Base-by-base conservation (phyloP, 495 filamentous ascomycete genomes). In the Hypoxylon intermedium region DNA sequence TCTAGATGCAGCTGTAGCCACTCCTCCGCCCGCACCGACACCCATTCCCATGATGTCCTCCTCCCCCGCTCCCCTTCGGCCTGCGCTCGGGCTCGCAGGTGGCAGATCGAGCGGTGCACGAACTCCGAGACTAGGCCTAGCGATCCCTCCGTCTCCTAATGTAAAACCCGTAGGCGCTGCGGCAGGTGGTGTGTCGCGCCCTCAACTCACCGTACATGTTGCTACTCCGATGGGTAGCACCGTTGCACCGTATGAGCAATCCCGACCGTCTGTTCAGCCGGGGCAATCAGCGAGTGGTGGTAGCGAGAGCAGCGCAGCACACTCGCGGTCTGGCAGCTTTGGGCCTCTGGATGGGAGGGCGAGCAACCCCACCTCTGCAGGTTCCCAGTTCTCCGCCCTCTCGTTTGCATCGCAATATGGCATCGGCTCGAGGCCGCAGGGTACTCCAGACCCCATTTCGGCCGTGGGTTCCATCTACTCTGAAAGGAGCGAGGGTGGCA, bases 401-500 rank as follows among this genome's bases (percentile, higher is more conserved):
- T 88, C 89, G 6, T 92, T 93, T 68, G 86, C 87, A 30, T 88
- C 84, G 63, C 83, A 85, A 42, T 85, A 87, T 73, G 79, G 83
- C 19, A 78, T 81, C 42, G 81, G 79, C 9, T 75, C 78, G 44
- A 78, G 83, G 55, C 76, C 84, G 12, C 75, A 80, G 45, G 84
- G 86, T 34, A 89, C 87, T 0, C 87, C 89, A n/a, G 92, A 97
- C 69, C 91, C 92, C 2, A 85, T 91, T 16, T 96, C 91, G 12
- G 92, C 92, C 6, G 92, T 91, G 42, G 89, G 90, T 33, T 93
- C 90, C 15, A 76, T 92, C 16, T 89, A 91, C 69, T 93, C 91
- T 5, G 88, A 91, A 54, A 79, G 81, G 19, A 85, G 83, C 52
- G 89, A 90, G 45, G 69, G 67, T 24, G 81, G 85, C 26, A 81